Evolutionary conservation across 2,329 filamentous ascomycete genomes (phyloP).

Genomic region (Xylaria sp.): DNA sequence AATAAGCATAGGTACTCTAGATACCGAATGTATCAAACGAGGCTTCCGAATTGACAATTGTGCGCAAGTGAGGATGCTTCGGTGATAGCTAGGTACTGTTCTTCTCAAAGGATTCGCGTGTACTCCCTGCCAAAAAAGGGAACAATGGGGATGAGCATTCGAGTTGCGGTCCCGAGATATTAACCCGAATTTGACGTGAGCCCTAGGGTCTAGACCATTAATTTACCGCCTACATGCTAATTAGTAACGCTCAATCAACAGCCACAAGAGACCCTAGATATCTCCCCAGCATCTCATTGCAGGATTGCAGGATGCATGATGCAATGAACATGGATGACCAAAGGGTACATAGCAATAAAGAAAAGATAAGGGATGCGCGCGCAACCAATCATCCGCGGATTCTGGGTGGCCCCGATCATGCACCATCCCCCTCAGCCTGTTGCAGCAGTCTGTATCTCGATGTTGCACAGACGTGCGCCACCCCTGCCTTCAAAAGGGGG

Average conservation of each 20-base stretch:
- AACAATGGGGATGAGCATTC: background rate
- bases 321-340: background rate
- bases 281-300: constrained; percentile 9
- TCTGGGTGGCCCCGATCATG: constrained; percentile 4
- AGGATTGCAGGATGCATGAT: background rate
- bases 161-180: background rate
- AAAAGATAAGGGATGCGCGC: constrained; percentile 23
- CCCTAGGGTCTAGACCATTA: background rate
- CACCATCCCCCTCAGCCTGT: constrained; percentile 14
- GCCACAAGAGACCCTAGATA: background rate
- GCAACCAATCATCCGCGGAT: constrained; percentile 27
- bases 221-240: background rate
- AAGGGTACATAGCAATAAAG: constrained; percentile 8
- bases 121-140: background rate
- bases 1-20: background rate
- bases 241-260: background rate
- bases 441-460: constrained; percentile 21
- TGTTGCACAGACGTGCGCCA: constrained; percentile 25
- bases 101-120: background rate
- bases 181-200: background rate
- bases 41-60: background rate
- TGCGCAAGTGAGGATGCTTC: too few species aligned
- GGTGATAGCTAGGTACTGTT: background rate
- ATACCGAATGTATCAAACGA: background rate
- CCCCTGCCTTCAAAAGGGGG: constrained; percentile 25